phyloP scores from a whole-genome alignment of 306 rosid genomes.

The Fragaria nilgerrensis region DNA sequence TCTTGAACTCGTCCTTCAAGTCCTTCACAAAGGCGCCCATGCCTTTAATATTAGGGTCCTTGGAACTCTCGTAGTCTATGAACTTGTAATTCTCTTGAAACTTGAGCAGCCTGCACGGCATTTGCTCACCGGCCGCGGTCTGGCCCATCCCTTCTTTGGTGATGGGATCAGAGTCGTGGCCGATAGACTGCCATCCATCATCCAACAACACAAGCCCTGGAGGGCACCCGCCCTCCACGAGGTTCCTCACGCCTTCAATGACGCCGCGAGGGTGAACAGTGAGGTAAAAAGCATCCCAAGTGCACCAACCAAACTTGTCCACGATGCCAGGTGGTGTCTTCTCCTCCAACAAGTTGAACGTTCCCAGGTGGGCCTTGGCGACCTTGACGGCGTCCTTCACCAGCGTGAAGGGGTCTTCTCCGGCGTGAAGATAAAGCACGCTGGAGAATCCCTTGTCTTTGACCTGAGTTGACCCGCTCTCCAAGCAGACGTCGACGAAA shows the following conservation, averaged over 20 bases:
- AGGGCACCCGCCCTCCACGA: conserved; percentile 77
- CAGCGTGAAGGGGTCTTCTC: conserved; percentile 48
- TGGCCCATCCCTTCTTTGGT: conserved; percentile 70
- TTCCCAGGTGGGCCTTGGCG: conserved; percentile 56
- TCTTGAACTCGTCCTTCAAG: conserved; percentile 57
- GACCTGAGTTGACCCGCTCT: conserved; percentile 64
- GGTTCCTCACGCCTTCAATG: conserved; percentile 56
- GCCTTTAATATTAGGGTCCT: conserved; percentile 30
- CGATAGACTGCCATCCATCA: conserved; percentile 92
- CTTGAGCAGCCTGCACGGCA: conserved; percentile 82
- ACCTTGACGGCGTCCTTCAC: conserved; percentile 72
- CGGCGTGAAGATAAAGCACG: conserved; percentile 65
- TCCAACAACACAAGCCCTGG: conserved; percentile 80
- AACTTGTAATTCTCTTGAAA: conserved; percentile 75
- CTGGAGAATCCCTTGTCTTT: conserved; percentile 22
- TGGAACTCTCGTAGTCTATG: conserved; percentile 44
- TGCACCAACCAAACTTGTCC: conserved; percentile 96
- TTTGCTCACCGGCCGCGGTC: conserved; percentile 75
- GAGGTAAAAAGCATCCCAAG: conserved; percentile 96
- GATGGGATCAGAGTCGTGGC: conserved; percentile 60
- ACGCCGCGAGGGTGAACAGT: conserved; percentile 78
- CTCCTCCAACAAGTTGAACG: conserved; percentile 66
- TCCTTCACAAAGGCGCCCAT: conserved; percentile 69
- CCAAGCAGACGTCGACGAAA: conserved; percentile 61
- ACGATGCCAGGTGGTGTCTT: conserved; percentile 72